These are phyloP conservation scores for Sindora glabra DNA, from an alignment of 306 rosid species.

Conservation along the genomic window DNA sequence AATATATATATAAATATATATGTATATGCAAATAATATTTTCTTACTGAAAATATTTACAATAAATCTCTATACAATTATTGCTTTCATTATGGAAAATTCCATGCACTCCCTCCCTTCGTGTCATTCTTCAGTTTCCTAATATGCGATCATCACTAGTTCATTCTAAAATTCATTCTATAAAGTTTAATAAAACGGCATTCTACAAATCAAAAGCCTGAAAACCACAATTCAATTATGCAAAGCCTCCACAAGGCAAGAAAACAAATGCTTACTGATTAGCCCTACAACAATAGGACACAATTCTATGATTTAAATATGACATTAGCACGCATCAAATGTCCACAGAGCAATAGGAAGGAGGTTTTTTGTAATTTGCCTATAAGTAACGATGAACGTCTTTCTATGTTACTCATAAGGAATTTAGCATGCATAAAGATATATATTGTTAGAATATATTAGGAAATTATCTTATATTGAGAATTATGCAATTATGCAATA, in stretches of 20 bases:
- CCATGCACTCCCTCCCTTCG: not conserved
- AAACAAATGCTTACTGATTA: too few species aligned
- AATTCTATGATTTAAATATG: too few species aligned
- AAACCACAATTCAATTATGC: too few species aligned
- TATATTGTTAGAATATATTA: too few species aligned
- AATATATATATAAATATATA: too few species aligned
- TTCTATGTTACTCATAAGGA: not conserved
- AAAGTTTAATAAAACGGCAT: not conserved
- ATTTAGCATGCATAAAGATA: too few species aligned
- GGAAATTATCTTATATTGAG: too few species aligned
- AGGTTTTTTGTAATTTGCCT: not conserved
- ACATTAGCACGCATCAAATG: not conserved
- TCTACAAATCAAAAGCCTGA: not conserved
- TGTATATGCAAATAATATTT: too few species aligned
- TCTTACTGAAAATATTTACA: too few species aligned
- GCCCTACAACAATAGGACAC: too few species aligned
- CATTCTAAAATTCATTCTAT: slow-evolving; percentile 3
- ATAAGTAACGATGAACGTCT: slow-evolving; percentile 3
- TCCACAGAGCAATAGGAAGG: not conserved
- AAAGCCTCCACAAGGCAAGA: too few species aligned
- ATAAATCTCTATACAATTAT: not conserved
- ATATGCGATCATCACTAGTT: not conserved
- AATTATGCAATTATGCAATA: too few species aligned
- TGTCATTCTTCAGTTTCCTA: slow-evolving; percentile 7
- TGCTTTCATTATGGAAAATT: not conserved